Conservation (phyloP, 495 filamentous ascomycete genomes). For the Sordaria brevicollis region DNA sequence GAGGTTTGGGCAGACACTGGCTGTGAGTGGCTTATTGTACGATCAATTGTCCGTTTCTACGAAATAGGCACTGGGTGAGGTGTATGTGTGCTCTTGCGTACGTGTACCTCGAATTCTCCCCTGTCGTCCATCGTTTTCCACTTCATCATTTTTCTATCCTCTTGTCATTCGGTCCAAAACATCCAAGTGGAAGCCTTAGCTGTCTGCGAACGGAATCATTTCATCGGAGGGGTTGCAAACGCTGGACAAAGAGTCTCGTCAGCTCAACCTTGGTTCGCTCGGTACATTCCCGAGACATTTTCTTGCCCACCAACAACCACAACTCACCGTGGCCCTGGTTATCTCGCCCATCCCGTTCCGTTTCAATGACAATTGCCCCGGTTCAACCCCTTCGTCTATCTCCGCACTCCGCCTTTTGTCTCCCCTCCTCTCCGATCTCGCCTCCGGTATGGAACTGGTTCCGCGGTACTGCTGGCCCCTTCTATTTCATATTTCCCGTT, state of each 20-base stretch:
- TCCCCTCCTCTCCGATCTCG: background rate
- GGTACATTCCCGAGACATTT: conserved; percentile 35
- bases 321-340: background rate
- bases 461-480: background rate
- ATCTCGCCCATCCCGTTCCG: background rate
- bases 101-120: no score
- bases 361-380: no score
- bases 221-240: conserved; percentile 20
- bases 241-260: conserved; percentile 19
- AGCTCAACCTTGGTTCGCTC: conserved; percentile 14
- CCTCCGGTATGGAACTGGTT: background rate
- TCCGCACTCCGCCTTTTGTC: background rate
- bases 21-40: background rate
- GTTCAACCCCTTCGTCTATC: no score
- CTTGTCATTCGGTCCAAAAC: background rate
- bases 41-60: background rate
- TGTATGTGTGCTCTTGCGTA: background rate
- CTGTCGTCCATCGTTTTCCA: background rate
- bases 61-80: background rate
- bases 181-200: background rate
- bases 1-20: no score
- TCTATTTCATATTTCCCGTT: background rate
- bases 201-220: conserved; percentile 20
- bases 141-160: background rate
- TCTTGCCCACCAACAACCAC: background rate